Conservation (phyloP, 1,139 yeast genomes). For the Geotrichum cucujoidarum region DNA sequence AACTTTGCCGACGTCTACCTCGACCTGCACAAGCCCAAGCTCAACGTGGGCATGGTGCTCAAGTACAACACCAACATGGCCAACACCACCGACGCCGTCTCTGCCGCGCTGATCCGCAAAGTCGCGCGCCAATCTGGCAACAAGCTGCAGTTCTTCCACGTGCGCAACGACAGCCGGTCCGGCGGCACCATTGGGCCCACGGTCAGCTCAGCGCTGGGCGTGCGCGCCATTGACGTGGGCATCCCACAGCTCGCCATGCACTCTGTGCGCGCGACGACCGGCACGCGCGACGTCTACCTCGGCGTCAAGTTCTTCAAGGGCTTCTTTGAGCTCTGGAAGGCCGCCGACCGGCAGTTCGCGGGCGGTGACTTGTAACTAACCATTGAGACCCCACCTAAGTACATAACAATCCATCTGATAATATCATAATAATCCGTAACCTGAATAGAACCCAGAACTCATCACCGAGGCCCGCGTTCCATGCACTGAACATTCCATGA, state of each 20-base stretch:
- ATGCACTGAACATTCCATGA: too few relatives aligned
- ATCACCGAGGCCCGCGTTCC: too few relatives aligned
- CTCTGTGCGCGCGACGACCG: slow-evolving; percentile 70
- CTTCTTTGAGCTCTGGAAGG: slow-evolving; percentile 58
- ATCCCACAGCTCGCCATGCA: slow-evolving; percentile 80
- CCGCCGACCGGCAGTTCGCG: slow-evolving; percentile 41
- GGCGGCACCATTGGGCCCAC: slow-evolving; percentile 83
- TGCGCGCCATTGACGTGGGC: slow-evolving; percentile 71
- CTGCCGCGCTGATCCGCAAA: slow-evolving; percentile 55
- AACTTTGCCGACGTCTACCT: slow-evolving; percentile 62
- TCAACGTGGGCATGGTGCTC: slow-evolving; percentile 64
- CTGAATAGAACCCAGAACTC: too few relatives aligned
- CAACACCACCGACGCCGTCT: slow-evolving; percentile 66
- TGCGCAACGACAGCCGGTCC: slow-evolving; percentile 65
- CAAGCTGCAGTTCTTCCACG: slow-evolving; percentile 46
- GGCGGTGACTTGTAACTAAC: slow-evolving; percentile 39
- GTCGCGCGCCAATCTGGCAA: slow-evolving; percentile 46
- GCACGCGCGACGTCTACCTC: slow-evolving; percentile 62
- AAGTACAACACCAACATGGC: slow-evolving; percentile 65
- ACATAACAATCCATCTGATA: too few relatives aligned
- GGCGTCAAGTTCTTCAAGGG: slow-evolving; percentile 62
- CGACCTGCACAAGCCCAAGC: slow-evolving; percentile 63
- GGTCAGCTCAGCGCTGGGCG: slow-evolving; percentile 60
- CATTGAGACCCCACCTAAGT: too few relatives aligned
- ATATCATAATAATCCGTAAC: too few relatives aligned